These are phyloP conservation scores for Gardenia jasminoides DNA, from an alignment of 257 asterid species.

Conservation along the genomic window DNA sequence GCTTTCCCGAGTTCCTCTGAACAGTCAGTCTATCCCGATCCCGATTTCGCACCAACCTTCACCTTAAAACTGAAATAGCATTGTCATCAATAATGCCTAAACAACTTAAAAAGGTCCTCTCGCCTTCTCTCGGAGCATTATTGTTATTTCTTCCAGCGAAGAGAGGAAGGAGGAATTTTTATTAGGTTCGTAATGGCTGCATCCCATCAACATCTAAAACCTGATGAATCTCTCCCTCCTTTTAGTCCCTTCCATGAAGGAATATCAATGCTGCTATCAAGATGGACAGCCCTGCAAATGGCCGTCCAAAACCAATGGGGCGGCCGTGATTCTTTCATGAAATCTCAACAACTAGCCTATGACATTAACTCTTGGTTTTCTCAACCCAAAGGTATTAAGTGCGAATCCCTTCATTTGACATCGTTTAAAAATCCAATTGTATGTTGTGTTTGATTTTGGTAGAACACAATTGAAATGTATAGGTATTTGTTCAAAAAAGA, in stretches of 20 bases:
- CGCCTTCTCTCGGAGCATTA: neutral
- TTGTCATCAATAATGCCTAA: too few relatives aligned
- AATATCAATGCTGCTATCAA: constrained; percentile 33
- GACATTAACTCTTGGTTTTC: constrained; percentile 43
- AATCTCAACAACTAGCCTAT: constrained; percentile 32
- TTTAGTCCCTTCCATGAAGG: constrained; percentile 16
- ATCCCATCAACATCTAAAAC: neutral
- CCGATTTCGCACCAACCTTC: constrained; percentile 18
- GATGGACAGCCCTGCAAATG: constrained; percentile 50
- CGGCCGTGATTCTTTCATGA: constrained; percentile 37
- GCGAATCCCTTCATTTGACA: neutral
- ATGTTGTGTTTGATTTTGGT: too few relatives aligned
- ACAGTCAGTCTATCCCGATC: neutral
- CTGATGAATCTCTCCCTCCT: constrained; percentile 2
- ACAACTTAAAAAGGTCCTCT: neutral
- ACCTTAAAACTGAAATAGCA: neutral
- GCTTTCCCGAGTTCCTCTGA: constrained; percentile 6
- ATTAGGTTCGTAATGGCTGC: neutral
- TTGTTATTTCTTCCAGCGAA: neutral
- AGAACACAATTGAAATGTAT: too few relatives aligned
- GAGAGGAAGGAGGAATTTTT: neutral
- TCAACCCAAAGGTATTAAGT: constrained; percentile 25
- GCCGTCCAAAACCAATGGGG: constrained; percentile 54
- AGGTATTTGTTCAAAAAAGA: too few relatives aligned
- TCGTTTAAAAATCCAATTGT: neutral